Base-by-base conservation (phyloP, 331 rosid species). In the Quercus tomentella region DNA sequence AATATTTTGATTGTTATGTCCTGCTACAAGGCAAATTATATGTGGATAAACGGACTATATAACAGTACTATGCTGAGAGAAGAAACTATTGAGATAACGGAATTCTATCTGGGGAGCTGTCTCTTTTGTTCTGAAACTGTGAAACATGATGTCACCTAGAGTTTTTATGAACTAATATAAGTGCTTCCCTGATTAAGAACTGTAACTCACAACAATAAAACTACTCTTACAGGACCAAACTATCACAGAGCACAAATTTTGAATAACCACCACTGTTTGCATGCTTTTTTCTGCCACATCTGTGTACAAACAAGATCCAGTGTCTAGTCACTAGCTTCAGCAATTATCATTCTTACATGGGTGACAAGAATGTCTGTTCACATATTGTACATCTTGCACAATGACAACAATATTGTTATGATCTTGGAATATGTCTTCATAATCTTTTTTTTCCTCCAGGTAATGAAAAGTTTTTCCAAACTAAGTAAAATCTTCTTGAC, bases 401-500 rank as follows among this genome's bases (percentile, higher is more conserved):
- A 41, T 49, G 67, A 14, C 14, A 73, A 62, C 67, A 62, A 55
- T 30, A 22, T 75, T 80, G 75, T 65, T 10, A 17, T 16, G 22
- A 60, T 74, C 26, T 68, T 16, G 18, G 43, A 43, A 72, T 79
- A 58, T 56, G 70, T 56, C 62, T 49, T 69, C 49, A 56, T 61
- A 41, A 28, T 73, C 2, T 18, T 35, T 16, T 33, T 28, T 57
- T 21, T 56, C 61, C 52, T 83, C 87, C 87, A 93, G 99, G 91
- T 95, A 87, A 95, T 95, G 96, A 93, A 73, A 84, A 91, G 83
- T 78, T 85, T 89, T 84, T 88, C 96, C 55, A 89, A 87, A 84
- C 79, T 88, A 28, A 74, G 96, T 81, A 93, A 95, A 89, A 87
- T 95, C 72, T 90, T 90, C 86, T 87, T 95, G 91, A 87, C 99